phyloP scores from a whole-genome alignment of 2,329 filamentous ascomycete species.

The Cladophialophora yegresii region DNA sequence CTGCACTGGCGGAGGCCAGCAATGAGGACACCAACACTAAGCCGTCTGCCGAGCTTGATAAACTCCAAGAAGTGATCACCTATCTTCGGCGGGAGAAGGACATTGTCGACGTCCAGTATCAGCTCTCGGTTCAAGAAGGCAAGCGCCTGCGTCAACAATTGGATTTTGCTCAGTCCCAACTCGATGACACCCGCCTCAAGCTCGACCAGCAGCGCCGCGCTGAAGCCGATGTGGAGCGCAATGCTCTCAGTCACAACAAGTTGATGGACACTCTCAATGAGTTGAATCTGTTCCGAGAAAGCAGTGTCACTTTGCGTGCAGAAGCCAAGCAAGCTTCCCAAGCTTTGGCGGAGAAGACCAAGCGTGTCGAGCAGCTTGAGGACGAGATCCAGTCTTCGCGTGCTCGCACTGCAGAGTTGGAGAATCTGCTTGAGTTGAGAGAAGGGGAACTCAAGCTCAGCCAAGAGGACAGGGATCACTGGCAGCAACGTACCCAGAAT shows the following conservation, averaged over 20 bases:
- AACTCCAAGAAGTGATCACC: constrained; percentile 84
- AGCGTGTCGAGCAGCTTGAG: constrained; percentile 72
- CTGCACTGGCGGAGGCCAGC: constrained; percentile 56
- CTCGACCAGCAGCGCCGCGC: constrained; percentile 84
- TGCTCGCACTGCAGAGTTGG: constrained; percentile 75
- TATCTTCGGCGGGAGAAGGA: constrained; percentile 95
- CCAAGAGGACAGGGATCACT: constrained; percentile 87
- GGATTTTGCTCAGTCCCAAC: constrained; percentile 79
- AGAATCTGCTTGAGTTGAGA: constrained; percentile 76
- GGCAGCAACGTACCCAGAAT: constrained; percentile 93
- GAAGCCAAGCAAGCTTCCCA: constrained; percentile 79
- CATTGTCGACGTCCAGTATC: constrained; percentile 94
- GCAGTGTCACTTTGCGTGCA: constrained; percentile 84
- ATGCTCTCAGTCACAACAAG: constrained; percentile 78
- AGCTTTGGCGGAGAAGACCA: constrained; percentile 72
- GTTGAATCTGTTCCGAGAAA: constrained; percentile 93
- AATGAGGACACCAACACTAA: constrained; percentile 51
- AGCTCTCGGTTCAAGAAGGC: constrained; percentile 81
- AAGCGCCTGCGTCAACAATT: constrained; percentile 89
- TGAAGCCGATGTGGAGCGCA: constrained; percentile 71
- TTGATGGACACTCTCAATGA: constrained; percentile 94
- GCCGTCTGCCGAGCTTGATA: constrained; percentile 64
- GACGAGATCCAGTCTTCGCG: constrained; percentile 79
- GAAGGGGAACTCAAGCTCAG: constrained; percentile 87
- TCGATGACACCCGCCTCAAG: constrained; percentile 86